Base-by-base conservation (phyloP, 306 rosid species). In the Abrus precatorius region DNA sequence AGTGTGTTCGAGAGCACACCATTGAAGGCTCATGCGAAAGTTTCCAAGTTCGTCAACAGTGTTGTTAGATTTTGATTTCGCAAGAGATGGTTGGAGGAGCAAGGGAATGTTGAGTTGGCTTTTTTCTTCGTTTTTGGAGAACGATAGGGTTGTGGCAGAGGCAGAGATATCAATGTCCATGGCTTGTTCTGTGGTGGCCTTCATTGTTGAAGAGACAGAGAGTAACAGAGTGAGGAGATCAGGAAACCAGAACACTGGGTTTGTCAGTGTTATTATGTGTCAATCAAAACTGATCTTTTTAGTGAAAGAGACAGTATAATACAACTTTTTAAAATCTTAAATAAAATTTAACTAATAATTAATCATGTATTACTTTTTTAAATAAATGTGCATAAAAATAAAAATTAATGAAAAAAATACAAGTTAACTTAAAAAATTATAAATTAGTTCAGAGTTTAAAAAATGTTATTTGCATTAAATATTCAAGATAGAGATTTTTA, bases 1-100 rank as follows among this genome's bases (percentile, higher is more conserved):
- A 67, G 99, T 88, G 84, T 92, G 99, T 41, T 93, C 97, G 0
- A 95, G 92, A n/a, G 97, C 94, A 70, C 92, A 93, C 91, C 98
- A 95, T 76, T 85, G 84, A 5, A 95, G 94, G 82, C 90, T 84
- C 27, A 79, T 78, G 2, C 89, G 83, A 67, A 91, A 88, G 74
- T 86, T 84, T 78, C 79, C 67, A 0, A 95, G 92, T 49, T 93
- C 95, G 27, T 93, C 94, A 20, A 5, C 75, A 53, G 50, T 81
- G 5, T 79, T 14, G 7, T 79, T 20, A 2, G 88, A 85, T 44
- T 87, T 89, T 44, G 93, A 82, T 82, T 87, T 80, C 1, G 84
- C 79, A 54, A 89, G 75, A 10, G 89, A 79, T 71, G 91, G 89
- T 32, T 85, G 91, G n/a, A 72, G 83, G 14, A 95, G 92, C 40